Base-by-base conservation (phyloP, 768 basidiomycete species). In the Trametes coccinea region DNA sequence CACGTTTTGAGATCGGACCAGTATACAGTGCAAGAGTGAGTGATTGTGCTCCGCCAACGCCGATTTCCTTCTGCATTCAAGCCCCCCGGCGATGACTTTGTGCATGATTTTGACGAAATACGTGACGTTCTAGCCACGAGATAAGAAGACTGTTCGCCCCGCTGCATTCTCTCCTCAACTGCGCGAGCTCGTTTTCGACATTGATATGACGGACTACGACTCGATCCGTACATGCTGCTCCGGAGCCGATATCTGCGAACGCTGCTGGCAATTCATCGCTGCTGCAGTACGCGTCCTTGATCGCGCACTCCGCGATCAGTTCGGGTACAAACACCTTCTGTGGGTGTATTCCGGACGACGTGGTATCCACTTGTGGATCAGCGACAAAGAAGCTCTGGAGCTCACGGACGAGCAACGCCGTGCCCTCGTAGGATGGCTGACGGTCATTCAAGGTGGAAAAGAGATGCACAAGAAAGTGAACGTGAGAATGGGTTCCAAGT, bases 151-250 rank as follows among this genome's bases (percentile, higher is more conserved):
- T 0, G 79, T 93, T 9, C 85, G 85, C 10, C 78, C 87, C n/a
- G 75, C 77, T 2, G 81, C 80, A 0, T 87, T 98, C 66, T 79
- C 81, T 46, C 94, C 97, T 0, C 72, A 84, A 37, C 83, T 85
- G 64, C 89, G 97, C 60, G 97, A 98, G 73, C 88, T 99, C 45
- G 96, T 98, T 0, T 97, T 99, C 72, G 97, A 99, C 85, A 98
- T 99, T 72, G 97, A 99, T 76, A 98, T 99, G 97, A 96, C 97
- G 14, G 97, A 99, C 76, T 99, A 98, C 76, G 96, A 99, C 72
- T 80, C 87, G 47, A 84, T 98, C 69, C 88, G 97, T 50, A 98
- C 95, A 0, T 99, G 97, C 75, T 98, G 97, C 77, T 87, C 88
- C 11, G 91, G 85, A 50, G 92, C 94, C 47, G 87, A 84, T 58